phyloP scores from a whole-genome alignment of 2,329 filamentous ascomycete species.

The Bipolaris victoriae region DNA sequence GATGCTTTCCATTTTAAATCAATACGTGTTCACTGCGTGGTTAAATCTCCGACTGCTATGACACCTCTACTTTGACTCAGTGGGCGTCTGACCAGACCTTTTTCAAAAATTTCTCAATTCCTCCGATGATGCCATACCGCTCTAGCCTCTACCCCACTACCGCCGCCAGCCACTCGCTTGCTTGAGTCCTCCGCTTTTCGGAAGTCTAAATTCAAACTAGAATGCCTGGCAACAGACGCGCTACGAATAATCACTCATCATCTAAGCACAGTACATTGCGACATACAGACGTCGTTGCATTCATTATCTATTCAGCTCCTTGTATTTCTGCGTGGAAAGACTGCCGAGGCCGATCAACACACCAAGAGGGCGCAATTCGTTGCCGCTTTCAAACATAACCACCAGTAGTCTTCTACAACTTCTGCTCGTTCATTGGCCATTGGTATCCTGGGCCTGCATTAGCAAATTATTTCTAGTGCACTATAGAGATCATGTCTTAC shows the following conservation, averaged over 20 bases:
- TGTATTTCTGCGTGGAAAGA: constrained; percentile 2
- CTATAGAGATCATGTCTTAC: constrained; percentile 48
- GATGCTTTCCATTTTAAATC: constrained; percentile 21
- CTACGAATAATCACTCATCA: constrained; percentile 1
- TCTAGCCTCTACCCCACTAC: constrained; percentile 28
- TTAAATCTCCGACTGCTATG: constrained; percentile 12
- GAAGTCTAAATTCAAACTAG: constrained; percentile 3
- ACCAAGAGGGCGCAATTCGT: constrained; percentile 11
- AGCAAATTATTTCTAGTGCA: constrained; percentile 16
- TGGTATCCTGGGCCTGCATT: constrained; percentile 44
- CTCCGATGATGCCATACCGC: constrained; percentile 45
- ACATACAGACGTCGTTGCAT: constrained; percentile 20
- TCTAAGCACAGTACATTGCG: background rate
- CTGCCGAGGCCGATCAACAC: constrained; percentile 9
- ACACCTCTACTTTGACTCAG: constrained; percentile 25
- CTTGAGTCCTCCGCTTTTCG: constrained; percentile 14
- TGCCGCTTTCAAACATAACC: constrained; percentile 21
- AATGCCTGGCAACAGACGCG: background rate
- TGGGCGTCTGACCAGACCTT: constrained; percentile 14
- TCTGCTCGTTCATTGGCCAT: constrained; percentile 49
- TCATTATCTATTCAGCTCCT: constrained; percentile 25
- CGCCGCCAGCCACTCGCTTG: constrained; percentile 13
- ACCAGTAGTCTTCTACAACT: constrained; percentile 35
- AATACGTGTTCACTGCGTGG: constrained; percentile 13
- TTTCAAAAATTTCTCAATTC: constrained; percentile 38